Evolutionary conservation across 2,329 filamentous ascomycete genomes (phyloP), one percentile per base, ranked within the genome.

Genomic region (Bipolaris bicolor): DNA sequence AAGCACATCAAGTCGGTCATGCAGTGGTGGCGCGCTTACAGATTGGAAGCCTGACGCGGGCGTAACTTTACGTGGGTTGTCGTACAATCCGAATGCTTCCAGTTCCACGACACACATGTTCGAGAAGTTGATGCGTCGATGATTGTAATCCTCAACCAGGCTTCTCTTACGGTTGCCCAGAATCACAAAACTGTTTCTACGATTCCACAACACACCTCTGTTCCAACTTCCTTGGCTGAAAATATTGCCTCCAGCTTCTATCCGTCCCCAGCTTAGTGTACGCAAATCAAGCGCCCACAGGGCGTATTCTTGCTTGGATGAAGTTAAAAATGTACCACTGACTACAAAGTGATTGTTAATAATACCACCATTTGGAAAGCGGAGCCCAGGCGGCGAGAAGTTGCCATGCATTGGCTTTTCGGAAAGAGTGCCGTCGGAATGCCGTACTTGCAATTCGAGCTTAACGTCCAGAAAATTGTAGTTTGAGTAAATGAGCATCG

Each of bases 211-310:
- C 29, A 99, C 86, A 39, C 95, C 95, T 56, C 95, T 85, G 73
- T 99, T 99, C 95, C 95, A 99, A 76, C 94, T 98, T 43, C 95
- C 95, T 74, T 97, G 92, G 69, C 91, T 94, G 76, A 99, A 98
- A 3, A 98, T 93, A 61, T 88, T 93, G 7, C 93, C 75, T 22
- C 93, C 94, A 0, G 93, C 95, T 77, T 99, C 95, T 64, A 99
- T 98, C 7, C 94, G 90, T 53, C 90, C 93, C 95, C 95, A 99
- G 0, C 90, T 95, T 52, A 99, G 79, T 0, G 89, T 95, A 57
- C 89, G 87, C 54, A 99, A 78, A 71, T 99, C 93, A 46, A 99
- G 80, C 2, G 95, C 94, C 95, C 95, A 99, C 1, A 99, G 82
- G 0, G 95, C 94, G 77, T 98, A 99, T 75, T 99, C 95, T 73